Evolutionary conservation across 2,329 filamentous ascomycete species (phyloP).

Genomic region (Dactylellina drechsleri): DNA sequence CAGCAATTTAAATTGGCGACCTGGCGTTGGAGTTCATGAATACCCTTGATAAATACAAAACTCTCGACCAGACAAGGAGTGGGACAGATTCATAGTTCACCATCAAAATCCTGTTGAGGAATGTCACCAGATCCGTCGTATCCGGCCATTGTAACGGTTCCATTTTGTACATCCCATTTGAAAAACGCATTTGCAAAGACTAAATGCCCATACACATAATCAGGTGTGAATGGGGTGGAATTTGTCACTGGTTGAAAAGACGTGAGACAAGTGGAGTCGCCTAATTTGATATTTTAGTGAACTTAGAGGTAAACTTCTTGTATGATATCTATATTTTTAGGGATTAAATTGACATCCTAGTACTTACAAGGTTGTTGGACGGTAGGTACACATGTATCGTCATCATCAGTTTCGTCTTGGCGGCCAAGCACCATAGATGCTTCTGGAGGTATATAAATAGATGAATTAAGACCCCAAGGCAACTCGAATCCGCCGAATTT

Average conservation of each 20-base stretch:
- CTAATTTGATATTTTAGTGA: background rate
- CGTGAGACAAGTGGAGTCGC: background rate
- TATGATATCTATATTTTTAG: too few relatives aligned
- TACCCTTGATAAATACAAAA: too few relatives aligned
- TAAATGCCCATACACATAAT: background rate
- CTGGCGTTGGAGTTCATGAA: too few relatives aligned
- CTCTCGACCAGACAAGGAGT: background rate
- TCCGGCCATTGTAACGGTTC: background rate
- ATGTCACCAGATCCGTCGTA: background rate
- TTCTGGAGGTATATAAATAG: too few relatives aligned
- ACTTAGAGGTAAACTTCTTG: too few relatives aligned
- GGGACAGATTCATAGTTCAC: background rate
- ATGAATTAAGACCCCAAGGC: background rate
- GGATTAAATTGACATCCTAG: too few relatives aligned
- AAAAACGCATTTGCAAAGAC: conserved; percentile 10
- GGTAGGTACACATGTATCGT: too few relatives aligned
- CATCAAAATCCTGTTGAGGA: background rate
- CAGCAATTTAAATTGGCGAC: too few relatives aligned
- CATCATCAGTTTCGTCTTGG: too few relatives aligned
- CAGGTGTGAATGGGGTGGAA: background rate
- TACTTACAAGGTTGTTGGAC: too few relatives aligned
- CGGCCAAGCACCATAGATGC: too few relatives aligned
- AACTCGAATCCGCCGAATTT: background rate
- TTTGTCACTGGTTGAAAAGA: background rate
- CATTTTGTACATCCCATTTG: background rate